phyloP scores from a whole-genome alignment of 768 basidiomycete species.

The Tricholoma saponaceum region DNA sequence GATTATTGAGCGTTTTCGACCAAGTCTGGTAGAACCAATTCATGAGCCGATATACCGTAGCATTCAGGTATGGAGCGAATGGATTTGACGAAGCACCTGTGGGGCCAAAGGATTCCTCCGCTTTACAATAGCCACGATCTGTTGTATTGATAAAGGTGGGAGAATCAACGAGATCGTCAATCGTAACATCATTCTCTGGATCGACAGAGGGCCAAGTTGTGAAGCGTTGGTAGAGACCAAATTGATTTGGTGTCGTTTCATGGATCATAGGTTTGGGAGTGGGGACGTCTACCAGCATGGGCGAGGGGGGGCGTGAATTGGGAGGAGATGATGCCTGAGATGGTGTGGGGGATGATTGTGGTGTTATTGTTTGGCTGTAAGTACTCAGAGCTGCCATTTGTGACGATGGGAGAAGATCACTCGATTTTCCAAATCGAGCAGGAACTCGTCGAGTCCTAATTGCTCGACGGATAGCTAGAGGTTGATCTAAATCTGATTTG shows the following conservation, averaged over 20 bases:
- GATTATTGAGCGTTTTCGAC: neutral
- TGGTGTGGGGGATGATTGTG: neutral
- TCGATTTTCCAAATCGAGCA: neutral
- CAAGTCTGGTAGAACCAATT: neutral
- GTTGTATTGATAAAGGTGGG: neutral
- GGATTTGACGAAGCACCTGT: neutral
- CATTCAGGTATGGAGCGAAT: slow-evolving; percentile 4
- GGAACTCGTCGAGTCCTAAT: neutral
- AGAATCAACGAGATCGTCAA: neutral
- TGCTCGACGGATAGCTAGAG: neutral
- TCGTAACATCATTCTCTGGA: neutral
- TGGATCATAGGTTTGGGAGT: neutral
- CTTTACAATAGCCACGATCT: neutral
- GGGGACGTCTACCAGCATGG: neutral
- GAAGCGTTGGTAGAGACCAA: too few relatives aligned
- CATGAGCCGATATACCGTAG: neutral
- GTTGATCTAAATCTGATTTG: neutral
- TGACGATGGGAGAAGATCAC: neutral
- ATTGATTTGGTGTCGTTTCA: neutral
- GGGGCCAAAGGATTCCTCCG: neutral
- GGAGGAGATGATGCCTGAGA: neutral
- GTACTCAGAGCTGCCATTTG: neutral
- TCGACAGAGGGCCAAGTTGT: neutral
- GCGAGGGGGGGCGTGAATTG: neutral
- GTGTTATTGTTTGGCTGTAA: neutral